A percentile compares a stretch with the other conserved stretches of the same genome.
These are phyloP conservation scores for Talaromyces adpressus DNA, from an alignment of 495 filamentous ascomycete species.

Conservation along the genomic window DNA sequence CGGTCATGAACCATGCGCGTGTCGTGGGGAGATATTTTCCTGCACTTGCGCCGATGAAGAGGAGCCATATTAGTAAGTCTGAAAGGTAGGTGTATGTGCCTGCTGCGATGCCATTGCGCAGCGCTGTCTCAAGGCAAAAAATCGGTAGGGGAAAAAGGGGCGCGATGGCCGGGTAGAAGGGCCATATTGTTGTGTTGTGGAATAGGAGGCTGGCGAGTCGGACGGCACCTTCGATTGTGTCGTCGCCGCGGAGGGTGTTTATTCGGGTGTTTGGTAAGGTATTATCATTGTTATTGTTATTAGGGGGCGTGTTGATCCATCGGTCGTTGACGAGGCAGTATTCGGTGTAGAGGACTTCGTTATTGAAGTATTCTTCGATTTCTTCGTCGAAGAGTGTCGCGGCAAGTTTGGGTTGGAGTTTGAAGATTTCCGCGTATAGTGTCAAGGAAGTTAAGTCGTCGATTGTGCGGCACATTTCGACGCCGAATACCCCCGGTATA, in stretches of 20 bases:
- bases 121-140: slow-evolving; percentile 27
- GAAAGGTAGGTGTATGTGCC: slow-evolving; percentile 30
- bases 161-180: slow-evolving; percentile 35
- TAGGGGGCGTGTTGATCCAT: slow-evolving; percentile 22
- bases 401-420: slow-evolving; percentile 9
- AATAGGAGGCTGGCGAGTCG: slow-evolving; percentile 37
- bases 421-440: slow-evolving; percentile 34
- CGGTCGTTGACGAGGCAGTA: slow-evolving; percentile 36
- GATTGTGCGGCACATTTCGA: slow-evolving; percentile 25
- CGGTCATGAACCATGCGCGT: slow-evolving; percentile 30
- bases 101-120: slow-evolving; percentile 28
- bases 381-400: slow-evolving; percentile 25
- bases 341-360: slow-evolving; percentile 37
- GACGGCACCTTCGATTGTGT: slow-evolving; percentile 36
- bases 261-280: slow-evolving; percentile 34
- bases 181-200: slow-evolving; percentile 42
- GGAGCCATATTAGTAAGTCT: slow-evolving; percentile 35
- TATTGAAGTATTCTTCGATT: slow-evolving; percentile 40
- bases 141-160: slow-evolving; percentile 35
- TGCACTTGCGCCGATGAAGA: slow-evolving; percentile 35
- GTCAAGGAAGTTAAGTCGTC: slow-evolving; percentile 34
- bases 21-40: slow-evolving; percentile 20
- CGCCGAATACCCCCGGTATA: slow-evolving; percentile 34
- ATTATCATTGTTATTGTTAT: not conserved
- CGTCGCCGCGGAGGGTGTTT: slow-evolving; percentile 51